Base-by-base conservation (phyloP, 1,139 yeast species). In the Spathaspora sp. region DNA sequence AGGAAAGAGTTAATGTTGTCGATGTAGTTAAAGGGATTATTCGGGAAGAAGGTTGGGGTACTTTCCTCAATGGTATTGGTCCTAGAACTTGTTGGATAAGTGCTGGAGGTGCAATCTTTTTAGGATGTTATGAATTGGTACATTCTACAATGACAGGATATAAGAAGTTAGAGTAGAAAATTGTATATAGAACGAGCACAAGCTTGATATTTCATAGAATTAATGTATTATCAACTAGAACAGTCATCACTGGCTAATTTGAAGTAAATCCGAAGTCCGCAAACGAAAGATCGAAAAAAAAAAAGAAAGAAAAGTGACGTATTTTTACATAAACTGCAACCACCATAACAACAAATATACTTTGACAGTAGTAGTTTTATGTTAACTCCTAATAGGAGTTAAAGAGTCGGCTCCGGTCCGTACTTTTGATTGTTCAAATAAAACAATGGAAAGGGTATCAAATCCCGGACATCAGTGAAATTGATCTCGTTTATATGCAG, bases 71-170 rank as follows among this genome's bases (percentile, higher is more conserved):
- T 44, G 99, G 99, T 4, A 77, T 91, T 37, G 97, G 96, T 0
- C 98, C 99, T 2, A 76, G 99, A 62, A 90, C 97, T 0, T 78
- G 88, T 81, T 93, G 99, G 99, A 93, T 93, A 50, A 85, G 96
- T 69, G 95, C 96, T 3, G 99, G 99, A 15, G 99, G 99, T 16
- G 97, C 98, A 26, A 89, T 95, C 33, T 93, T 95, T 69, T 74
- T 93, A 47, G 99, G 99, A 2, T 89, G 89, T 49, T 93, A 93
- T 60, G 99, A 93, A 65, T 67, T 85, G 20, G 91, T 86, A 4
- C 81, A 64, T 49, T 54, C 65, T 25, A 54, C 50, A 24, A 51
- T 61, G 38, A 43, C 54, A 2, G 10, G 26, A 9, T 42, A 11
- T 23, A 38, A 24, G 10, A 33, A 34, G 20, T 20, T 43, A 17